Percentiles rank a stretch among this genome's conserved stretches.
phyloP scores from a whole-genome alignment of 371 early-diverging fungal species.

The Syncephalastrum contaminatum region DNA sequence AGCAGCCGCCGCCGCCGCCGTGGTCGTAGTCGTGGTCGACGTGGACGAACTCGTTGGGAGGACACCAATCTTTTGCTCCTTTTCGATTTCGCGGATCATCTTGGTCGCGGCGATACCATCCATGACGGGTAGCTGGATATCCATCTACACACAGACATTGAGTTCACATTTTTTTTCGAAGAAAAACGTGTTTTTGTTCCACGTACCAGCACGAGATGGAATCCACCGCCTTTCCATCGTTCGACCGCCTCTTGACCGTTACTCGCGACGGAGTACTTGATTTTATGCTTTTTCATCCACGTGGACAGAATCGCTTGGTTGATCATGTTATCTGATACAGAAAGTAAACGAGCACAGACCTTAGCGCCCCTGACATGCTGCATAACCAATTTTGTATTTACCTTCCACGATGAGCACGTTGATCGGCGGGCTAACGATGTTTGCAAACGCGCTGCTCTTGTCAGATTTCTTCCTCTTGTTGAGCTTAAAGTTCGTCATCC shows the following conservation, averaged over 20 bases:
- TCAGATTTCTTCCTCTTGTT: constrained; percentile 39
- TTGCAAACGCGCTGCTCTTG: constrained; percentile 22
- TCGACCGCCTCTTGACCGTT: constrained; percentile 80
- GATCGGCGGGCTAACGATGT: constrained; percentile 62
- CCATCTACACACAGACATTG: constrained; percentile 54
- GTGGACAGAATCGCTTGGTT: constrained; percentile 73
- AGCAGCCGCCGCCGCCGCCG: constrained; percentile 4
- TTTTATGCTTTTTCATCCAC: constrained; percentile 74
- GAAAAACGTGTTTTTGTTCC: background rate
- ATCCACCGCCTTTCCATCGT: constrained; percentile 68
- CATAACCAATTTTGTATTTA: constrained; percentile 17
- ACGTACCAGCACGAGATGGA: constrained; percentile 72
- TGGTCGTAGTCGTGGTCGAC: constrained; percentile 5
- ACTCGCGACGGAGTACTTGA: constrained; percentile 68
- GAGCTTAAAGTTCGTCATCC: constrained; percentile 31
- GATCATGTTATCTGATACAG: constrained; percentile 65
- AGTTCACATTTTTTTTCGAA: background rate
- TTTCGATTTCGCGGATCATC: constrained; percentile 69
- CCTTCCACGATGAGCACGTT: constrained; percentile 84
- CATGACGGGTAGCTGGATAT: constrained; percentile 83
- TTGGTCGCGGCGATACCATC: constrained; percentile 81
- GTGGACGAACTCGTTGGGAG: constrained; percentile 29
- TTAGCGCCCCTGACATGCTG: too few relatives aligned
- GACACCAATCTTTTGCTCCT: constrained; percentile 61
- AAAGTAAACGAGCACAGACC: constrained; percentile 6